phyloP scores from a whole-genome alignment of 176 grass and related monocot genomes.

The Musa troglodytarum region DNA sequence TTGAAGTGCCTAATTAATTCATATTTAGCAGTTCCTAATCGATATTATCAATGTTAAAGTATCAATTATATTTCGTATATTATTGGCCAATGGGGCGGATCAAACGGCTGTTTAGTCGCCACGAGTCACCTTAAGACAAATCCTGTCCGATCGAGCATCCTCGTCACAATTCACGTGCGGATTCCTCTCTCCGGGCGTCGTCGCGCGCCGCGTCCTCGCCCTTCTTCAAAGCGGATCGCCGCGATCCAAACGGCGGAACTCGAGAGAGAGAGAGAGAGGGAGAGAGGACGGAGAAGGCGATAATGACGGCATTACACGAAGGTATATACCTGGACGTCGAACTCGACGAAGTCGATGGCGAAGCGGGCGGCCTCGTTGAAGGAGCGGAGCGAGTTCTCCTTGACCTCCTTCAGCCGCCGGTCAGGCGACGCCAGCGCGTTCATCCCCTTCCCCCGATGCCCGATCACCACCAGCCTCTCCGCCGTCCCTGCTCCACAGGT shows the following conservation, averaged over 20 bases:
- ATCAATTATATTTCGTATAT: no score
- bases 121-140: no score
- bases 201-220: not conserved
- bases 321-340: slow-evolving; percentile 75
- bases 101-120: no score
- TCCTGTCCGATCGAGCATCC: no score
- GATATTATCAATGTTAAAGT: no score
- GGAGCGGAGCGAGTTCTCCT: slow-evolving; percentile 78
- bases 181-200: not conserved
- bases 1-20: no score
- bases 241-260: not conserved
- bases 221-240: not conserved
- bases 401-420: slow-evolving; percentile 60
- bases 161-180: no score
- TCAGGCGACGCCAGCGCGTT: slow-evolving; percentile 69
- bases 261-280: no score
- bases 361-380: slow-evolving; percentile 82
- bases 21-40: no score
- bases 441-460: slow-evolving; percentile 96
- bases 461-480: slow-evolving; percentile 47
- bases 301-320: not conserved
- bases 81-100: no score
- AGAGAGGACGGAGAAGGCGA: not conserved
- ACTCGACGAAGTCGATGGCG: slow-evolving; percentile 79
- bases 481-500: slow-evolving; percentile 1